Base-by-base conservation (phyloP, 306 rosid genomes). In the Lathyrus tuberosus region DNA sequence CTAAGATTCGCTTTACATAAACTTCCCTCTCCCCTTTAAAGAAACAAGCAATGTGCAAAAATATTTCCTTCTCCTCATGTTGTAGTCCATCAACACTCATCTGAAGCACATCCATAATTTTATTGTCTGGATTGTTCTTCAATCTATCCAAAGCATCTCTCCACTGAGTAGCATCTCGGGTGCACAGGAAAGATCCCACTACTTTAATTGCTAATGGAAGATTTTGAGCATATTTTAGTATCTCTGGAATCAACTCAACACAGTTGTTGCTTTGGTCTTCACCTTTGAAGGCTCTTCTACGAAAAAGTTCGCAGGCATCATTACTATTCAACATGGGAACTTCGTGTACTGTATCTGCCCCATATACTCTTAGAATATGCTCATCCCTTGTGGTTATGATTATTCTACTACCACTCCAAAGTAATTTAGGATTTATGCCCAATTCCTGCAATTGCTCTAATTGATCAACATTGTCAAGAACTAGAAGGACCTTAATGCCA, bases 391-490 rank as follows among this genome's bases (percentile, higher is more conserved):
- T 64, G 11, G 68, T 65, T 5, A 77, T 46, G 52, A 77, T 44
- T 4, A 77, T 64, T 54, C 69, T 71, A 64, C 81, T 71, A 1
- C 73, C 63, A 12, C 0, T 0, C 0, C 3, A 9, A 56, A 77
- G 72, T 37, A 26, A 33, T 11, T 16, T 16, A 26, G 76, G 62
- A 5, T 71, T 43, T 70, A 58, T 46, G 4, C 16, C 73, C 38
- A 77, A 24, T 8, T 56, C 31, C 5, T 66, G 22, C 22, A 75
- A 10, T 46, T 66, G 61, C 53, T 71, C 73, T 57, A 54, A 4
- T 71, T 77, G 18, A 24, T 71, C 69, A 31, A 35, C 56, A 35
- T 71, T 38, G 17, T 77, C 77, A 46, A 77, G 43, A 63, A 77
- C 69, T 22, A 71, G 0, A 8, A 77, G 77, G 4, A 56, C 62